Evolutionary conservation across 1,284 basidiomycete species (phyloP), one percentile per base, ranked within the genome.

Genomic region (Mycena sp.): DNA sequence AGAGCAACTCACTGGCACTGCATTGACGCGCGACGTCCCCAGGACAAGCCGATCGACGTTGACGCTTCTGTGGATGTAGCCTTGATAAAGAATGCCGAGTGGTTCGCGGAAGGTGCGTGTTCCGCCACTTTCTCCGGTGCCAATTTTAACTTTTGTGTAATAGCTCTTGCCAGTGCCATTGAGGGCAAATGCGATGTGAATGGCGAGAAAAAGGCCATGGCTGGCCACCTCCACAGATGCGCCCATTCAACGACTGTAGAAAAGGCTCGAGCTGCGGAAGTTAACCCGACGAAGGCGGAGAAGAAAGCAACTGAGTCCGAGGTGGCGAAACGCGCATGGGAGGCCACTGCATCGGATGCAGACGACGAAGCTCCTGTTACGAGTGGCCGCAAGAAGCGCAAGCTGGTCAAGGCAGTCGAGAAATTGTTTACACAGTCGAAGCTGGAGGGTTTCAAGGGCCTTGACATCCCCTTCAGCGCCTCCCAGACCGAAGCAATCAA

Each of bases 161-260:
- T n/a, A n/a, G n/a, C n/a, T n/a, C n/a, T n/a, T n/a, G n/a, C n/a
- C n/a, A n/a, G n/a, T n/a, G n/a, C n/a, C n/a, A n/a, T n/a, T n/a
- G n/a, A n/a, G n/a, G n/a, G n/a, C n/a, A n/a, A n/a, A n/a, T n/a
- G n/a, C n/a, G n/a, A n/a, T n/a, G n/a, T n/a, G n/a, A 28, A 30
- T 32, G 50, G 57, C 16, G 58, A 60, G 41, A 60, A 60, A 29
- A 40, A n/a, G 10, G 58, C 58, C 11, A 60, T 60, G 58, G 58
- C 58, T 25, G 58, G 49, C 9, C 58, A 60, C 23, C 26, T 60
- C 3, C 38, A 50, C 17, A 10, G 40, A 19, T 60, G 58, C 23
- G 14, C 6, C 1, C 30, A 37, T 30, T 16, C 58, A 2, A 60
- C 50, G 4, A 9, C 25, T 1, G 41, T 4, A 5, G 58, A 60